A percentile compares a stretch with the other conserved stretches of the same genome.
phyloP scores from a whole-genome alignment of 371 early-diverging fungal species.

The Lichtheimia ramosa region DNA sequence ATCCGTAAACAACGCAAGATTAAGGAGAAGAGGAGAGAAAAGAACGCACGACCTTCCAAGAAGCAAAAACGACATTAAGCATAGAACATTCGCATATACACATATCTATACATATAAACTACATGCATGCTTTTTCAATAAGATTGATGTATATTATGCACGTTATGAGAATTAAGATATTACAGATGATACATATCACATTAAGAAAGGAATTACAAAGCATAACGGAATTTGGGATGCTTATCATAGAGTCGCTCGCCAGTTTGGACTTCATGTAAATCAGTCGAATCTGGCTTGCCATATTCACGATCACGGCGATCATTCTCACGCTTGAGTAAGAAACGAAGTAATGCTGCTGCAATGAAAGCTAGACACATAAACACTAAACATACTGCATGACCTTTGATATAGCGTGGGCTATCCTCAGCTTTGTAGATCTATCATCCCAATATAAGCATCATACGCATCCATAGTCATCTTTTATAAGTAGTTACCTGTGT shows the following conservation, averaged over 20 bases:
- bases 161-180: too few species aligned
- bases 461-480: too few species aligned
- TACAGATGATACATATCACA: too few species aligned
- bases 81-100: neutral
- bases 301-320: slow-evolving; percentile 34
- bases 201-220: slow-evolving; percentile 20
- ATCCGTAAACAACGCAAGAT: slow-evolving; percentile 82
- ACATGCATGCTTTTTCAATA: too few species aligned
- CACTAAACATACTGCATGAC: slow-evolving; percentile 53
- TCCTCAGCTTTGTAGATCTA: slow-evolving; percentile 48
- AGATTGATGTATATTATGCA: too few species aligned
- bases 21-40: slow-evolving; percentile 76
- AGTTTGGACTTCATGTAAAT: slow-evolving; percentile 15
- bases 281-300: slow-evolving; percentile 25
- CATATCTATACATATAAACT: too few species aligned
- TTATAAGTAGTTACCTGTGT: slow-evolving; percentile 35
- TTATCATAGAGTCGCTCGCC: slow-evolving; percentile 42
- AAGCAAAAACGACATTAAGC: slow-evolving; percentile 12
- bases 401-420: slow-evolving; percentile 49
- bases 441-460: neutral
- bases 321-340: slow-evolving; percentile 49
- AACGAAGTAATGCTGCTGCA: slow-evolving; percentile 32
- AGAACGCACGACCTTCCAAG: slow-evolving; percentile 61
- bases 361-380: slow-evolving; percentile 25
- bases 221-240: slow-evolving; percentile 46